phyloP scores from a whole-genome alignment of 768 basidiomycete species.

The Termitomyces sp. region DNA sequence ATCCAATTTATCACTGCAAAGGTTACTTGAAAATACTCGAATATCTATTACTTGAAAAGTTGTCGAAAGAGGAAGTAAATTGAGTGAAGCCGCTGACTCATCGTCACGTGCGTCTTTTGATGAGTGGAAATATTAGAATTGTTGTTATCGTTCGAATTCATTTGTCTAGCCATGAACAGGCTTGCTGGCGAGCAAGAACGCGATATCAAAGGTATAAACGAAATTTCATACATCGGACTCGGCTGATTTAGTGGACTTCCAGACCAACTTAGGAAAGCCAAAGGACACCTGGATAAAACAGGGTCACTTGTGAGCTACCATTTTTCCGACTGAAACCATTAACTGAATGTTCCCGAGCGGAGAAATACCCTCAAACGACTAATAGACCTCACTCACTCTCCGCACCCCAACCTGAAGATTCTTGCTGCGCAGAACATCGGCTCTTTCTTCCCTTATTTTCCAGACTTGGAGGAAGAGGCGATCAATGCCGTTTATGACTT shows the following conservation, averaged over 20 bases:
- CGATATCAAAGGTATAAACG: slow-evolving; percentile 25
- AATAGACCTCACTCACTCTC: slow-evolving; percentile 47
- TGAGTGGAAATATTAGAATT: background rate
- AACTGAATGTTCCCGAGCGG: slow-evolving; percentile 30
- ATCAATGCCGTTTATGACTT: slow-evolving; percentile 77
- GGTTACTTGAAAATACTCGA: background rate
- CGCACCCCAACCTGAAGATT: slow-evolving; percentile 41
- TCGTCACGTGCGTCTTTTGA: background rate
- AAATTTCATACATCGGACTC: background rate
- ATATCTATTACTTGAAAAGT: background rate
- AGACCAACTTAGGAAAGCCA: slow-evolving; percentile 41
- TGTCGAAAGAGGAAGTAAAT: background rate
- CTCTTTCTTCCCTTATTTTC: slow-evolving; percentile 57
- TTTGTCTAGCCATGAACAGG: slow-evolving; percentile 18
- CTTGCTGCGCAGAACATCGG: slow-evolving; percentile 54
- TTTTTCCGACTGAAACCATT: background rate
- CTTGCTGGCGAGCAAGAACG: slow-evolving; percentile 28
- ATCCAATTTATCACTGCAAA: background rate
- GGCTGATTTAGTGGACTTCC: background rate
- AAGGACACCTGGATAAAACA: slow-evolving; percentile 29
- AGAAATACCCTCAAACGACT: slow-evolving; percentile 45
- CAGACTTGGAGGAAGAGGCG: slow-evolving; percentile 66
- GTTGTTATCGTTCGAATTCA: background rate
- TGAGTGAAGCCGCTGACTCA: background rate
- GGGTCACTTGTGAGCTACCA: slow-evolving; percentile 30